Evolutionary conservation across 352 stramenopile genomes (phyloP).

Genomic region (Phytopythium mirpurense): DNA sequence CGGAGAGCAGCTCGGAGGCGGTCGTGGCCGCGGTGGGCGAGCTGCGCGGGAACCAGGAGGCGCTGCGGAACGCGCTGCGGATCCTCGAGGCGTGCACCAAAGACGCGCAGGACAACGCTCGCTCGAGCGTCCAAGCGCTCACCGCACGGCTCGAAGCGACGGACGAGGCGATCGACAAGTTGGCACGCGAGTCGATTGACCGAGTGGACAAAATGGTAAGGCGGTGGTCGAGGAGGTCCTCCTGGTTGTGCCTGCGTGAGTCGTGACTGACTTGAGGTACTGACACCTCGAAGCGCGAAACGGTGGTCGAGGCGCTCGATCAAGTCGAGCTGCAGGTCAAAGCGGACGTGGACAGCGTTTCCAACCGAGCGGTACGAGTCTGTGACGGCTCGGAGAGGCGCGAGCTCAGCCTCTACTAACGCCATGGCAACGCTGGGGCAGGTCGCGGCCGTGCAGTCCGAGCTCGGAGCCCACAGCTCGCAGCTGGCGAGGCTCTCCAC

Average conservation of each 20-base stretch:
- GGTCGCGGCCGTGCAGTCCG: background rate
- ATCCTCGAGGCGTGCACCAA: constrained; percentile 40
- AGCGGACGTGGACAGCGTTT: constrained; percentile 18
- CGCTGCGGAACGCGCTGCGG: constrained; percentile 39
- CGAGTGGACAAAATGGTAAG: constrained; percentile 49
- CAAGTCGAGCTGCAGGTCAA: constrained; percentile 36
- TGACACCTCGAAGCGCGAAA: constrained; percentile 21
- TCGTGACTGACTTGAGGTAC: too few species aligned
- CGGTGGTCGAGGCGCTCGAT: constrained; percentile 26
- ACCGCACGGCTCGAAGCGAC: constrained; percentile 27
- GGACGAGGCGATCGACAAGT: constrained; percentile 36
- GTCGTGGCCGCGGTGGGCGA: constrained; percentile 30
- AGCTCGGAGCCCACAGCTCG: background rate
- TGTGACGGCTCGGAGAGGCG: background rate
- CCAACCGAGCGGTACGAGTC: constrained; percentile 1
- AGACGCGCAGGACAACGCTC: constrained; percentile 25
- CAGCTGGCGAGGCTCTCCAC: background rate
- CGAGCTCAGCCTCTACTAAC: background rate
- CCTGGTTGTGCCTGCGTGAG: too few species aligned
- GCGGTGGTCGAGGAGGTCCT: background rate
- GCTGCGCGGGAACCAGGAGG: constrained; percentile 39
- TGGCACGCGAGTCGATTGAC: constrained; percentile 25
- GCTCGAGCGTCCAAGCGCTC: constrained; percentile 24
- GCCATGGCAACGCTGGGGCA: background rate
- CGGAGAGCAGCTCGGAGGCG: constrained; percentile 4